These are phyloP conservation scores for Dictyostelium intermedium DNA, from an alignment of 78 protist genomes.

Conservation along the genomic window DNA sequence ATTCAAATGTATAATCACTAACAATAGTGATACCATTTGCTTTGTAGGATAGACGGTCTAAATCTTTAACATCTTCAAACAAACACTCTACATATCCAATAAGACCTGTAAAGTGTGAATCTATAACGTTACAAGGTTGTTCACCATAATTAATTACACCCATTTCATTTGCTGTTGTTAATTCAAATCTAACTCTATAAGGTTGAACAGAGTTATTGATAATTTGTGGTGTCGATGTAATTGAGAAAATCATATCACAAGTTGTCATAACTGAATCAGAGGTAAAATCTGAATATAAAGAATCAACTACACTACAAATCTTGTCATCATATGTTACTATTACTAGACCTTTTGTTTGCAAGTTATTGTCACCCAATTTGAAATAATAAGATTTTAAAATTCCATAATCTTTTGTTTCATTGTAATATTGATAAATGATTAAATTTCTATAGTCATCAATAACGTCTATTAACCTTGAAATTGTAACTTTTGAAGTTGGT, in stretches of 20 bases:
- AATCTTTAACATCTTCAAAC: background rate
- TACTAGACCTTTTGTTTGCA: background rate
- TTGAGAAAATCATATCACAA: background rate
- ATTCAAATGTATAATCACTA: background rate
- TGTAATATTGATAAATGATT: background rate
- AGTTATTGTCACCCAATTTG: background rate
- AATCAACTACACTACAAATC: background rate
- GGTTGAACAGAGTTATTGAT: background rate
- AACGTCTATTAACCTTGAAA: background rate
- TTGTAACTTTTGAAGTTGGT: background rate
- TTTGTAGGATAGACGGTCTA: background rate
- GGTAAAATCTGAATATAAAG: background rate
- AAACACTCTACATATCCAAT: background rate
- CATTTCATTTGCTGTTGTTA: background rate
- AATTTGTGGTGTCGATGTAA: background rate
- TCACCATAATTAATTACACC: background rate
- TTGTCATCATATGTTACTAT: background rate
- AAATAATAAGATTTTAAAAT: background rate
- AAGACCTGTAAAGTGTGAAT: background rate
- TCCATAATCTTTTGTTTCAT: background rate
- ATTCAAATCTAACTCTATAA: background rate
- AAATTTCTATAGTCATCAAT: background rate
- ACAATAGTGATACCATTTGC: background rate
- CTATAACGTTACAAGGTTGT: background rate
- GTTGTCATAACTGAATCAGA: background rate